Conservation (phyloP, 257 asterid species). For the Primulina tabacum region DNA sequence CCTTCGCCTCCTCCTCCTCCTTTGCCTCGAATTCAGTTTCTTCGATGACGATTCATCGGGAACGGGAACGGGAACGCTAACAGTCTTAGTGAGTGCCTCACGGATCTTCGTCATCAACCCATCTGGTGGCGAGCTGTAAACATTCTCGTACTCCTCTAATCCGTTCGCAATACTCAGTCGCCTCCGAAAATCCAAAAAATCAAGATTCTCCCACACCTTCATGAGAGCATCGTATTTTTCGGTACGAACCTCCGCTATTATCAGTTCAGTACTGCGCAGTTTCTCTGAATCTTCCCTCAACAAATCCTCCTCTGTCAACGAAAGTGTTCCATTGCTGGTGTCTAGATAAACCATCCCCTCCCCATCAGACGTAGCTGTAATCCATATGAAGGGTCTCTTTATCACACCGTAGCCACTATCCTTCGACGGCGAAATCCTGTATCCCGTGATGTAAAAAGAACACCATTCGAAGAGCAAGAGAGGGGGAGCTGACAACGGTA, state of each 20-base stretch:
- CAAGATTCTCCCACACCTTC: conserved; percentile 52
- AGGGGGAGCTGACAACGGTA: conserved; percentile 1
- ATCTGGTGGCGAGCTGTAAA: conserved; percentile 71
- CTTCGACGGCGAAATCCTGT: conserved; percentile 57
- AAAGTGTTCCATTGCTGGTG: conserved; percentile 47
- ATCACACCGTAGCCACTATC: conserved; percentile 49
- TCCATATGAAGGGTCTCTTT: conserved; percentile 59
- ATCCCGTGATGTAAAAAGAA: conserved; percentile 59
- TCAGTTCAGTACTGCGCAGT: conserved; percentile 38
- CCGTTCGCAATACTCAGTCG: conserved; percentile 34
- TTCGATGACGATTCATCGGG: too few relatives aligned
- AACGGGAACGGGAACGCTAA: too few relatives aligned
- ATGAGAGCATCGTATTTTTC: conserved; percentile 49
- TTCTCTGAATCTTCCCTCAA: conserved; percentile 32
- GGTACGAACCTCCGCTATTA: conserved; percentile 58
- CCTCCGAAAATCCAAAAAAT: conserved; percentile 26
- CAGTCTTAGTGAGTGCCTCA: conserved; percentile 39
- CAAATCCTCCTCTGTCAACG: conserved; percentile 42
- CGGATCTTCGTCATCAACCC: conserved; percentile 61
- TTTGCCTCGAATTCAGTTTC: conserved; percentile 36
- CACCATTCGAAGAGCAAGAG: conserved; percentile 87
- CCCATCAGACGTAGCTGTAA: conserved; percentile 57
- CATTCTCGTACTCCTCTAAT: conserved; percentile 51
- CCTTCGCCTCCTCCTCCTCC: too few relatives aligned
- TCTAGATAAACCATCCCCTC: conserved; percentile 61